These are phyloP conservation scores for Globisporangium okanoganense DNA, from an alignment of 352 stramenopile genomes.

Conservation along the genomic window DNA sequence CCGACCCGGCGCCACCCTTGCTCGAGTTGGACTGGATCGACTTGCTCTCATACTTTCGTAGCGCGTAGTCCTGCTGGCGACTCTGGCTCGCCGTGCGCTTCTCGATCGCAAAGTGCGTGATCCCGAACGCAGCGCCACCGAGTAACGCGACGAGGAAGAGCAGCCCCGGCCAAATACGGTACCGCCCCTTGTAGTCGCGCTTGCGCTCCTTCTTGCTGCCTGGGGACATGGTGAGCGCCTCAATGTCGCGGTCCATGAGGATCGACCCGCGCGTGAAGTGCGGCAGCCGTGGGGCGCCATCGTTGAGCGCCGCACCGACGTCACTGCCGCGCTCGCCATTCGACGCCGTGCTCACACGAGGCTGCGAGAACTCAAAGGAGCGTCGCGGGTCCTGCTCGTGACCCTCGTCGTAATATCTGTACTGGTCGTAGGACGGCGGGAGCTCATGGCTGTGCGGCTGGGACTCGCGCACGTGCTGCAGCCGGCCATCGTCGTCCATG, in stretches of 20 bases:
- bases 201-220: conserved; percentile 12
- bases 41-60: conserved; percentile 21
- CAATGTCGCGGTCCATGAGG: conserved; percentile 43
- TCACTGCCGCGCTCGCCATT: conserved; percentile 4
- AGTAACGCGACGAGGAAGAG: conserved; percentile 33
- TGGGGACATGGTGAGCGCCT: conserved; percentile 18
- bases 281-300: too few relatives aligned
- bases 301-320: background rate
- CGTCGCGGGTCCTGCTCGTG: conserved; percentile 10
- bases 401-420: conserved; percentile 13
- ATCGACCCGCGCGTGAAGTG: conserved; percentile 45
- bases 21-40: conserved; percentile 3
- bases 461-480: background rate
- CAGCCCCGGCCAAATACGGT: conserved; percentile 48
- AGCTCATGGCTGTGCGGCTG: conserved; percentile 6
- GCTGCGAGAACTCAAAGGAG: conserved; percentile 3
- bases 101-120: conserved; percentile 27
- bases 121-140: conserved; percentile 24
- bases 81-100: conserved; percentile 14
- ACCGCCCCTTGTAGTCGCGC: conserved; percentile 50
- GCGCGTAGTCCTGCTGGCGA: conserved; percentile 21
- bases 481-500: conserved; percentile 5
- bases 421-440: conserved; percentile 4
- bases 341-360: conserved; percentile 8
- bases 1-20: conserved; percentile 12